A percentile compares a stretch with the other conserved stretches of the same genome.
phyloP scores from a whole-genome alignment of 176 grass and related monocot species.

The Carex parvula region DNA sequence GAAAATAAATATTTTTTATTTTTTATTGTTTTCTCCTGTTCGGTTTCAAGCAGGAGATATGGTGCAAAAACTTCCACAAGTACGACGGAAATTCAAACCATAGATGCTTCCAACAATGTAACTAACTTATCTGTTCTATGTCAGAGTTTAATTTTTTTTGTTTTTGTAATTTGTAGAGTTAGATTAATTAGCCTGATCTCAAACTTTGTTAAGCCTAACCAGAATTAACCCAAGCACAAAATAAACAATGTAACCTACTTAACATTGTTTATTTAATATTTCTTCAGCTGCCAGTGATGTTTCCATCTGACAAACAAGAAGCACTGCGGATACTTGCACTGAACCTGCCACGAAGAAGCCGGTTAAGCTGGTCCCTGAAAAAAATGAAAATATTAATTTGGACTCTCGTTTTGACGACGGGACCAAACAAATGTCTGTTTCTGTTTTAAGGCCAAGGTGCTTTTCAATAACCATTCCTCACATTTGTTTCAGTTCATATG shows the following conservation, averaged over 20 bases:
- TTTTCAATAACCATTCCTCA: neutral
- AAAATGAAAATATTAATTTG: constrained; percentile 40
- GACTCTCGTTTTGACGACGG: neutral
- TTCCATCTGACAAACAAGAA: constrained; percentile 8
- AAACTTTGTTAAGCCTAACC: neutral
- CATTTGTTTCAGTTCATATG: neutral
- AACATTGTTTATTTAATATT: neutral
- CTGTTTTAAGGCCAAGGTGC: constrained; percentile 46
- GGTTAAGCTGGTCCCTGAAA: constrained; percentile 17
- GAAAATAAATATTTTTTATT: too few relatives aligned
- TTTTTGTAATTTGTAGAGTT: neutral
- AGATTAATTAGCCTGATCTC: neutral
- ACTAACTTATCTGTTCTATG: neutral
- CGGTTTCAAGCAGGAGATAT: constrained; percentile 28
- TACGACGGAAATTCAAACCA: constrained; percentile 37
- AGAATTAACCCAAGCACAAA: too few relatives aligned
- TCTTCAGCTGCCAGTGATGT: constrained; percentile 27
- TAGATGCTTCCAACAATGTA: constrained; percentile 41
- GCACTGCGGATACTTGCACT: constrained; percentile 23
- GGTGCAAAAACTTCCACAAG: constrained; percentile 49
- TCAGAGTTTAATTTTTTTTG: neutral
- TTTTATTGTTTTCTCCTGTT: neutral
- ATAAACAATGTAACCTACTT: neutral
- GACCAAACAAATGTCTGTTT: neutral
- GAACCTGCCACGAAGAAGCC: constrained; percentile 37